These are phyloP conservation scores for Suhomyces kilbournensis DNA, from an alignment of 805 yeast species.

Conservation along the genomic window DNA sequence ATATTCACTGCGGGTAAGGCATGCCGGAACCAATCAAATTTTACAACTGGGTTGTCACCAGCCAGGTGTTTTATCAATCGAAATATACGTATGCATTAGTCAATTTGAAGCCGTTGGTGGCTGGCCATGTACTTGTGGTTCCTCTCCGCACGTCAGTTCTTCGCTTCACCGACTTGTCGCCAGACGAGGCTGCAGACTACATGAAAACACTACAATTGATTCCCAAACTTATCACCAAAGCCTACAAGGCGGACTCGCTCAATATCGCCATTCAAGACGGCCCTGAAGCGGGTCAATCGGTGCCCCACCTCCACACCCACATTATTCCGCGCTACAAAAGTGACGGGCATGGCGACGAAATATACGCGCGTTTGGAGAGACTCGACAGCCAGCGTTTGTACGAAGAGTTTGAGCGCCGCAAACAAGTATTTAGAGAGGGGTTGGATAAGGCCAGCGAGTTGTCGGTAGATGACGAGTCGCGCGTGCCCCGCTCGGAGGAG, in stretches of 20 bases:
- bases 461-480: slow-evolving; percentile 45
- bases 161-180: slow-evolving; percentile 64
- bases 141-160: slow-evolving; percentile 66
- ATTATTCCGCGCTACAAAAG: slow-evolving; percentile 76
- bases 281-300: slow-evolving; percentile 91
- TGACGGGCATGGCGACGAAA: slow-evolving; percentile 61
- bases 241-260: slow-evolving; percentile 75
- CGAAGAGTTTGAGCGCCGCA: slow-evolving; percentile 26
- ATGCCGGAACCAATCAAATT: slow-evolving; percentile 34
- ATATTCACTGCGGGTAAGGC: not conserved
- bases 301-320: slow-evolving; percentile 94
- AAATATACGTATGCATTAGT: slow-evolving; percentile 79
- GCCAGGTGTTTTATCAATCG: slow-evolving; percentile 59
- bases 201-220: slow-evolving; percentile 72
- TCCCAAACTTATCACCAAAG: slow-evolving; percentile 60
- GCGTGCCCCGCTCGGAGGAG: slow-evolving; percentile 56
- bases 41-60: slow-evolving; percentile 52
- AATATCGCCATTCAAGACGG: slow-evolving; percentile 97
- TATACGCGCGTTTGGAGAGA: slow-evolving; percentile 64
- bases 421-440: slow-evolving; percentile 7
- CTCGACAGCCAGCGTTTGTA: slow-evolving; percentile 44
- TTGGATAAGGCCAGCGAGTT: slow-evolving; percentile 4
- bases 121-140: slow-evolving; percentile 87
- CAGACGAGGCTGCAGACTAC: slow-evolving; percentile 74
- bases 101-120: slow-evolving; percentile 85